Evolutionary conservation across 352 stramenopile genomes (phyloP).

Genomic region (Halophytophthora polymorphica): DNA sequence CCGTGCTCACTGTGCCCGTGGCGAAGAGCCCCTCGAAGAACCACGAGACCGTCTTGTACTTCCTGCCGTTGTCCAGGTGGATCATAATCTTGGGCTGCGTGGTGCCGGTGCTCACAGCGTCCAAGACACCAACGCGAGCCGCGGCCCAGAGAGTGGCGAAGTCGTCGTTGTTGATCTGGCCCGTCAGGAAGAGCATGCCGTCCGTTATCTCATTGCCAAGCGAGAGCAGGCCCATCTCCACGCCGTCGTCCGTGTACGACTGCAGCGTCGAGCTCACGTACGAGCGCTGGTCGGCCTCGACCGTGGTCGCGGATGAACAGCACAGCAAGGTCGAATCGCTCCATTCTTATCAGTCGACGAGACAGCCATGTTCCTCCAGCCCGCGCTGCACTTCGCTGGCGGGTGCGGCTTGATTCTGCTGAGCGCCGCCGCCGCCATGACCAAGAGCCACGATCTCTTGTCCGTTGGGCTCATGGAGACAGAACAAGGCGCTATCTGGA

Average conservation of each 20-base stretch:
- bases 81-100: conserved; percentile 32
- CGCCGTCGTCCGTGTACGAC: conserved; percentile 23
- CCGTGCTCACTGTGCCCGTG: conserved; percentile 17
- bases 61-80: conserved; percentile 30
- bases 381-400: conserved; percentile 10
- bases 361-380: conserved; percentile 12
- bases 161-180: conserved; percentile 22
- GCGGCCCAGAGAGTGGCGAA: conserved; percentile 28
- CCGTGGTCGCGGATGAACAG: conserved; percentile 10
- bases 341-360: neutral
- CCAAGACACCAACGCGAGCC: conserved; percentile 18
- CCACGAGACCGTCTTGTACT: conserved; percentile 26
- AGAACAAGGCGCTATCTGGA: conserved; percentile 19
- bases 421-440: conserved; percentile 10
- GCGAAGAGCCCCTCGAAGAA: conserved; percentile 29
- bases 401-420: conserved; percentile 5
- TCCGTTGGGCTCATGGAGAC: conserved; percentile 26
- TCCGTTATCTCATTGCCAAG: conserved; percentile 32
- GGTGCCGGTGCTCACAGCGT: conserved; percentile 19
- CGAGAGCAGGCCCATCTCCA: conserved; percentile 23
- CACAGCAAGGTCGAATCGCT: conserved; percentile 4
- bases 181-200: conserved; percentile 29
- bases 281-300: conserved; percentile 11
- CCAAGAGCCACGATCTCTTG: conserved; percentile 29
- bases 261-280: conserved; percentile 31